Evolutionary conservation across 768 basidiomycete genomes (phyloP), one percentile per base, ranked within the genome.

Genomic region (Agaricus bisporus): DNA sequence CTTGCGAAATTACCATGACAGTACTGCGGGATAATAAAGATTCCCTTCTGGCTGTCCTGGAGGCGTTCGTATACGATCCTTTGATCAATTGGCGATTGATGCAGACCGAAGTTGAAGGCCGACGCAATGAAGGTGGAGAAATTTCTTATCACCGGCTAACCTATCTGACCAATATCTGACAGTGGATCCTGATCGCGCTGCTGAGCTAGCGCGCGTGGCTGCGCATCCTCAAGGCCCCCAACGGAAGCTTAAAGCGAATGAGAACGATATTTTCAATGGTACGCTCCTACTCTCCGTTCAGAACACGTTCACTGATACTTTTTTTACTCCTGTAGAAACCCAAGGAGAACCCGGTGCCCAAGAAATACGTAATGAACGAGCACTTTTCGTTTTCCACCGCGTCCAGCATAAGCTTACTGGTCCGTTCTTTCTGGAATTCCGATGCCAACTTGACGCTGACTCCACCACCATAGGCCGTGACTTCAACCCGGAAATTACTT

Each of bases 51-150:
- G 97, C 97, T 5, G 95, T 99, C 17, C 76, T 99, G 26, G 97
- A 99, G 67, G 95, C 97, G 5, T 98, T 99, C 65, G 95, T 98
- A 8, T 98, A 98, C 62, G 97, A 99, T 64, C 97, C 97, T 11
- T 72, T 99, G 53, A 95, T 98, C 74, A 95, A 93, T 63, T 99
- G 95, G 94, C 82, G 94, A 61, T 73, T 97, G 58, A 88, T 91
- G 77, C 88, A 90, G 62, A 81, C 87, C 5, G 91, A 94, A 49
- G 83, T 81, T 36, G 89, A 91, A 54, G 75, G 74, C 20, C 78
- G 84, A 53, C 80, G 84, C 49, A 76, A 79, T 29, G 86, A 90
- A 67, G 86, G 88, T 84, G 58, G 50, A 63, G 44, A 49, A 44
- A 38, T 20, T n/a, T 45, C 20, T 29, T 29, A 20, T 58, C 12